Conservation (phyloP, 2,329 filamentous ascomycete genomes). For the Nothophoma quercina region DNA sequence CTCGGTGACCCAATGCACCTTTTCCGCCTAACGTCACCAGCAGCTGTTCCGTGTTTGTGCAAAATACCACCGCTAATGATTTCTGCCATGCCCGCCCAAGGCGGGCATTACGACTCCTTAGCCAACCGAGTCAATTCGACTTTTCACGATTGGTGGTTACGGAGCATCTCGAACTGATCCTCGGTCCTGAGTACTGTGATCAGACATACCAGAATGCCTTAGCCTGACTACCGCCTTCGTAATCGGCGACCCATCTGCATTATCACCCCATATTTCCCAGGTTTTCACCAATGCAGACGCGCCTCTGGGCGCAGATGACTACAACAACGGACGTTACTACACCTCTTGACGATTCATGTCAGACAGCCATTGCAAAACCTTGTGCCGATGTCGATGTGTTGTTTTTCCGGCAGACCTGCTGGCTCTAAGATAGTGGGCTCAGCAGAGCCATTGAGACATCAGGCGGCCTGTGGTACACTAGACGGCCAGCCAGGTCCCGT, state of each 20-base stretch:
- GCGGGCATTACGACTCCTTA: not conserved
- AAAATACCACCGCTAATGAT: conserved; percentile 1
- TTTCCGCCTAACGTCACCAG: not conserved
- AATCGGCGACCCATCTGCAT: conserved; percentile 14
- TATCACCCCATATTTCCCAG: conserved; percentile 7
- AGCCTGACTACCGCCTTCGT: not conserved
- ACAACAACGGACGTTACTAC: not conserved
- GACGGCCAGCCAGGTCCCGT: not conserved
- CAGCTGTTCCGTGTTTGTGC: not conserved
- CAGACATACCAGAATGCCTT: conserved; percentile 5
- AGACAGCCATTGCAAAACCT: not conserved
- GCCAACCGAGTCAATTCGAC: not conserved
- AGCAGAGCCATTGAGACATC: not conserved
- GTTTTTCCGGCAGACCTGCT: not conserved
- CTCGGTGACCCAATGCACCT: not conserved
- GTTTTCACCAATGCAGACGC: not conserved
- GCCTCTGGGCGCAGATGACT: conserved; percentile 1
- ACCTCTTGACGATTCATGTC: not conserved
- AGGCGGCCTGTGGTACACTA: not conserved
- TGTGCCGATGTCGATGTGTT: not conserved
- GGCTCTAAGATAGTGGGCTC: not conserved
- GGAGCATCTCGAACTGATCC: conserved; percentile 7
- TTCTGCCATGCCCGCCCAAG: not conserved
- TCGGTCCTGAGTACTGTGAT: conserved; percentile 8
- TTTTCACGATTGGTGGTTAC: not conserved